Evolutionary conservation across 768 basidiomycete genomes (phyloP), one percentile per base, ranked within the genome.

Genomic region (Xerocomus brunneocitrinus): DNA sequence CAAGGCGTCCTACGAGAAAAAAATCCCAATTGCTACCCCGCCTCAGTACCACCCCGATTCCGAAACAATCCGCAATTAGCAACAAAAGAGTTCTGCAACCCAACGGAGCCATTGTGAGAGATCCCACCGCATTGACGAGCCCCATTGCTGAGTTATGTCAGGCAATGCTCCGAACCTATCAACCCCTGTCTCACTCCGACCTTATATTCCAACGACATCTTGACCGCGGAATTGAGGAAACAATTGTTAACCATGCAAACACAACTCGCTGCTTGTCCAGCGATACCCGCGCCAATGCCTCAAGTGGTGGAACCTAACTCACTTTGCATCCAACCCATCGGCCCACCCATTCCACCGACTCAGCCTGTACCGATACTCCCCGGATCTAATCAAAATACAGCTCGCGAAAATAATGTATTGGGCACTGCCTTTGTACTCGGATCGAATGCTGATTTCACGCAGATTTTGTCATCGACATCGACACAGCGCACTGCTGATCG

Each of bases 81-180:
- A 40, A 36, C 16, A 5, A 42, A 28, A 7, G 50, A 19, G 16
- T 39, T 35, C 1, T 55, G 47, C 43, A 0, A 9, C 41, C 25
- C 55, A 40, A 19, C 19, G 19, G 2, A 35, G 3, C 49, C 60
- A 4, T 27, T 28, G 65, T 53, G 57, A 60, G 60, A 5, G 3
- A 0, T 25, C 2, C 31, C 14, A 3, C 16, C 2, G 3, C 9
- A 27, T 0, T 8, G 30, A 47, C 6, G 8, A 7, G 16, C 16
- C 14, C 9, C 1, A 8, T 41, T 10, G 31, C 31, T 30, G 27
- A 63, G 9, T 46, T 28, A 35, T 28, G 3, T 7, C 16, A 64
- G 62, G 49, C 46, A 48, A 35, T 56, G 38, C 44, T 16, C 47
- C 8, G 24, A 4, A 2, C 5, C 19, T 9, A 24, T 34, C 32